Conservation (phyloP, 306 rosid genomes). For the Astragalus membranaceus region DNA sequence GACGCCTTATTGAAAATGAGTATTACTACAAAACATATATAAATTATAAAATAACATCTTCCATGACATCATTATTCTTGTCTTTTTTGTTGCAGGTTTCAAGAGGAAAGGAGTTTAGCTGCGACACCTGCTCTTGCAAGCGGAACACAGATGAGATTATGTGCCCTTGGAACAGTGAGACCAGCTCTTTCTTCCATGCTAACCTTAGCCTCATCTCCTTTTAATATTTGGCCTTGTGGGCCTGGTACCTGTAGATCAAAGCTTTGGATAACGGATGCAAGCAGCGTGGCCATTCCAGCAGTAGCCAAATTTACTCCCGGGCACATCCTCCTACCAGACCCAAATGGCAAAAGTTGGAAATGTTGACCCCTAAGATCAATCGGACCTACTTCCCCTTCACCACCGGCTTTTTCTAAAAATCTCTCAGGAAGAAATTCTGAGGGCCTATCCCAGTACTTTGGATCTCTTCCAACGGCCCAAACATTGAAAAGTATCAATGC, state of each 20-base stretch:
- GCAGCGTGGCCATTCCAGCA: constrained; percentile 30
- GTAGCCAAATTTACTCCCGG: constrained; percentile 38
- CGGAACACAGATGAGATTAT: constrained; percentile 34
- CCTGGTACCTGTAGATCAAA: constrained; percentile 33
- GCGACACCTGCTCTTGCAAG: neutral
- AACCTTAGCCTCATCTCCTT: neutral
- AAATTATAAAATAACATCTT: neutral
- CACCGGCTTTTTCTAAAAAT: neutral
- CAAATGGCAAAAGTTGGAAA: constrained; percentile 40
- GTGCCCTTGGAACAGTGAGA: constrained; percentile 30
- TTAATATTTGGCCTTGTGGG: neutral
- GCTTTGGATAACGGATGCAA: constrained; percentile 42
- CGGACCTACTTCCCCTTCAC: neutral
- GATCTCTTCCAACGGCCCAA: constrained; percentile 53
- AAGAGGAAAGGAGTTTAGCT: neutral
- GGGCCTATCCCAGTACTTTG: constrained; percentile 37
- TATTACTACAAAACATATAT: neutral
- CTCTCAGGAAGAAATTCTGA: constrained; percentile 31
- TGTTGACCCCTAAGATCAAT: constrained; percentile 31
- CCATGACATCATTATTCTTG: neutral
- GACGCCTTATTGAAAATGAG: neutral
- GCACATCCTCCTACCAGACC: constrained; percentile 53
- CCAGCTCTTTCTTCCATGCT: constrained; percentile 37
- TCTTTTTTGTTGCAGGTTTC: neutral
- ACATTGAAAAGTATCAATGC: constrained; percentile 31